Conservation (phyloP, 2,329 filamentous ascomycete species). For the Cytospora schulzeri region DNA sequence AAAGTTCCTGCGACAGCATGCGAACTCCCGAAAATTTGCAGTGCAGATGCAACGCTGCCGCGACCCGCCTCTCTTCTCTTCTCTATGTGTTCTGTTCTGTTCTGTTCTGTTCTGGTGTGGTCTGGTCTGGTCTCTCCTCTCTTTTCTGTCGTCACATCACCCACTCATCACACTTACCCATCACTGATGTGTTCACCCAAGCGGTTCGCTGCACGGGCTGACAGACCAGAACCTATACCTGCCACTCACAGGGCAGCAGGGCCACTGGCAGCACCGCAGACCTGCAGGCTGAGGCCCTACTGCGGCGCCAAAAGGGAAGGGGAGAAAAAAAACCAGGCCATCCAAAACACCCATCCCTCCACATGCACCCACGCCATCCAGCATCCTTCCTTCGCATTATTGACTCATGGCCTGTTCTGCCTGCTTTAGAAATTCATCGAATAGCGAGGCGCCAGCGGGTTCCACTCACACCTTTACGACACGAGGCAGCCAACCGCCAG, state of each 20-base stretch:
- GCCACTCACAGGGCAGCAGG: not conserved
- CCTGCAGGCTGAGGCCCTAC: conserved; percentile 26
- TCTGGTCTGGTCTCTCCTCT: not conserved
- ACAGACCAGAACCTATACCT: conserved; percentile 11
- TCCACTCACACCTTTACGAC: conserved; percentile 25
- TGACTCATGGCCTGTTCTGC: conserved; percentile 24
- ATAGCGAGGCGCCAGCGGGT: conserved; percentile 19
- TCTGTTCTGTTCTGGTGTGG: no score
- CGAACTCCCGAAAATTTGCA: conserved; percentile 21
- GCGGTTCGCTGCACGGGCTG: conserved; percentile 3
- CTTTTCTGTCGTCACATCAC: conserved; percentile 7
- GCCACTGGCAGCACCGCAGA: conserved; percentile 16
- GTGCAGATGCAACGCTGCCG: conserved; percentile 22
- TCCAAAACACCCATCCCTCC: not conserved
- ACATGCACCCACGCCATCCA: not conserved
- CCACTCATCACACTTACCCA: not conserved
- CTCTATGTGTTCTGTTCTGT: no score
- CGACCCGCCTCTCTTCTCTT: conserved; percentile 2
- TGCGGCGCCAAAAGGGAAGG: conserved; percentile 29
- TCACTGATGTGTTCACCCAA: conserved; percentile 1
- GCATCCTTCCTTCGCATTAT: conserved; percentile 17
- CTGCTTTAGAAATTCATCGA: conserved; percentile 14
- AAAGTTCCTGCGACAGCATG: conserved; percentile 18
- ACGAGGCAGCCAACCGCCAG: conserved; percentile 26
- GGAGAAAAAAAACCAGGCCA: conserved; percentile 22